phyloP scores from a whole-genome alignment of 495 filamentous ascomycete species.

The Penicillium tannophilum region DNA sequence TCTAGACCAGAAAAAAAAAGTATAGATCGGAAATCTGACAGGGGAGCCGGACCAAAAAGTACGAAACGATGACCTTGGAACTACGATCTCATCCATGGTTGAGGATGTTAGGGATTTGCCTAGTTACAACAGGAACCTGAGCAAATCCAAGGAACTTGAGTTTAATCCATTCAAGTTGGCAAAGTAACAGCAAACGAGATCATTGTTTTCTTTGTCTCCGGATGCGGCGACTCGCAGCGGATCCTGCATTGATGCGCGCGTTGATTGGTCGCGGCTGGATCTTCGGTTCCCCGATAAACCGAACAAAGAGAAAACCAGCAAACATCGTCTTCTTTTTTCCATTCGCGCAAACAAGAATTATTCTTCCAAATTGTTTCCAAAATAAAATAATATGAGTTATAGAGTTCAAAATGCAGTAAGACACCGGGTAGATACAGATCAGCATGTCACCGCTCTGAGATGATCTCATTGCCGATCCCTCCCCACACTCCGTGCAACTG shows the following conservation, averaged over 20 bases:
- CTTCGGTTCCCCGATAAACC: constrained; percentile 20
- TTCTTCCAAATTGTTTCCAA: no score
- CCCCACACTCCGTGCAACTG: constrained; percentile 11
- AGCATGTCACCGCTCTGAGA: neutral
- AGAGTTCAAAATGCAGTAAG: neutral
- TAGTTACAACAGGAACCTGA: neutral
- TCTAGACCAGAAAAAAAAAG: constrained; percentile 5
- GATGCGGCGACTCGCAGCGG: constrained; percentile 41
- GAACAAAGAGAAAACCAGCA: constrained; percentile 6
- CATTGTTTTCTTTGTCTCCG: constrained; percentile 47
- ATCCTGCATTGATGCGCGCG: neutral
- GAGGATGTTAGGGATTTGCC: neutral
- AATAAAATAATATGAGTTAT: no score
- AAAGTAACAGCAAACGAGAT: constrained; percentile 20
- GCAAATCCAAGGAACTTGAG: neutral
- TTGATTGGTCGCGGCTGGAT: constrained; percentile 16
- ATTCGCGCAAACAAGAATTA: neutral
- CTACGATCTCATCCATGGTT: neutral
- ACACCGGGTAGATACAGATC: neutral
- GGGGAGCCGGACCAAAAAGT: neutral
- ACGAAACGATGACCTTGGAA: neutral
- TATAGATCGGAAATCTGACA: neutral
- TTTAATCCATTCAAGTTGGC: neutral
- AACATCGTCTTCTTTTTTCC: neutral
- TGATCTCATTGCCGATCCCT: constrained; percentile 23